These are phyloP conservation scores for Camellia lanceoleosa DNA, from an alignment of 148 eudicot genomes.

Conservation along the genomic window DNA sequence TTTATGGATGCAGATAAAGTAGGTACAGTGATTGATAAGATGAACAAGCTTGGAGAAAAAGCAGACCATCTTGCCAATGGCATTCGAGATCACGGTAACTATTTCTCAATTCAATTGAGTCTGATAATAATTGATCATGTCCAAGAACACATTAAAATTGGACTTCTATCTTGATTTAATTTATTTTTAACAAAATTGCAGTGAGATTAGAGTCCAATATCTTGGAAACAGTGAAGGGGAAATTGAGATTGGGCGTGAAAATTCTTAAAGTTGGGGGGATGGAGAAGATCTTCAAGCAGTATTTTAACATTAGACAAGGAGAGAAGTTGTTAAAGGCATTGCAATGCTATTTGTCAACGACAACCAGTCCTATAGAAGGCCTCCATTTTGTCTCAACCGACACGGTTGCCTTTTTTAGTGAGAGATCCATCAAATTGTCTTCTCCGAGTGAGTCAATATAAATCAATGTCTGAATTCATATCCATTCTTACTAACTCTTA, in stretches of 20 bases:
- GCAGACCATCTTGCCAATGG: no score
- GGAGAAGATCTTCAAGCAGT: slow-evolving; percentile 38
- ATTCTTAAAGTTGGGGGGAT: slow-evolving; percentile 32
- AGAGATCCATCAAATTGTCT: slow-evolving; percentile 35
- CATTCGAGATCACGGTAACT: no score
- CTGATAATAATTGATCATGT: no score
- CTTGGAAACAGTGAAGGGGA: slow-evolving; percentile 32
- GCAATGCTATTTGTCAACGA: slow-evolving; percentile 47
- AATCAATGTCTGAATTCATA: no score
- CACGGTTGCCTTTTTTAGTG: slow-evolving; percentile 48
- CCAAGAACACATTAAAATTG: no score
- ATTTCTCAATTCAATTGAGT: no score
- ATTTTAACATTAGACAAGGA: slow-evolving; percentile 37
- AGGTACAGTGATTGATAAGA: no score
- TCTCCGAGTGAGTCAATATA: slow-evolving; percentile 24
- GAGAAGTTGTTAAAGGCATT: slow-evolving; percentile 47
- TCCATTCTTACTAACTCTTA: no score
- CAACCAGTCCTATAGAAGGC: slow-evolving; percentile 52
- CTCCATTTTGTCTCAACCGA: slow-evolving; percentile 45
- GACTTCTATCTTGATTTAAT: no score
- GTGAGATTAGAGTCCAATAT: slow-evolving; percentile 23
- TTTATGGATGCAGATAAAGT: no score
- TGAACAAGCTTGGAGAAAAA: no score
- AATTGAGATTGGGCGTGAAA: slow-evolving; percentile 41
- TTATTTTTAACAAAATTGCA: slow-evolving; percentile 2